phyloP scores from a whole-genome alignment of 2,329 filamentous ascomycete species.

The Periglandula ipomoeae region DNA sequence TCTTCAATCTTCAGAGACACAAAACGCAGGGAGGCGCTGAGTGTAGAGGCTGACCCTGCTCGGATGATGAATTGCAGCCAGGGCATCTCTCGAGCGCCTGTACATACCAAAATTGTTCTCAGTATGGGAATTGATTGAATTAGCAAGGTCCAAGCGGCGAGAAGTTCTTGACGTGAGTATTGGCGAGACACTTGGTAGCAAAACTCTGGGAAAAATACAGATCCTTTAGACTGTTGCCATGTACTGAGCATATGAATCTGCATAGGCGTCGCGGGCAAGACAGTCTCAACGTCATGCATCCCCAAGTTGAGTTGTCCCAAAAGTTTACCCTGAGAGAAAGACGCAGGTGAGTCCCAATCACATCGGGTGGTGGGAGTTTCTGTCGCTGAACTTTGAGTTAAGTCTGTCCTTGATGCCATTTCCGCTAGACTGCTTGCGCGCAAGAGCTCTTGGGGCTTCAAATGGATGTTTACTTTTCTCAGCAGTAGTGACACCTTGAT shows the following conservation, averaged over 20 bases:
- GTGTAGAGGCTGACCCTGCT: not conserved
- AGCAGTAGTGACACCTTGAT: conserved; percentile 73
- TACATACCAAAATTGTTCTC: conserved; percentile 56
- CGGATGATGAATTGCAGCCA: conserved; percentile 55
- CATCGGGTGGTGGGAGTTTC: not conserved
- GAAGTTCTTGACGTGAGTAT: conserved; percentile 31
- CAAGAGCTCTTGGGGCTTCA: conserved; percentile 65
- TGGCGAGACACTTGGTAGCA: conserved; percentile 41
- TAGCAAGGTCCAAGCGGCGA: conserved; percentile 52
- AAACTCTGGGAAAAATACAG: conserved; percentile 68
- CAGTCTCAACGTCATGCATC: conserved; percentile 36
- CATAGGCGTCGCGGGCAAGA: conserved; percentile 65
- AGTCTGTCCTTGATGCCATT: conserved; percentile 39
- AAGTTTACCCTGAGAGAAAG: conserved; percentile 29
- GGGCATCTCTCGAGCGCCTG: conserved; percentile 33
- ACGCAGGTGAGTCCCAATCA: conserved; percentile 22
- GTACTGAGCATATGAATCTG: conserved; percentile 73
- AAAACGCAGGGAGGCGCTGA: conserved; percentile 13
- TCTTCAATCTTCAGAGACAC: conserved; percentile 13
- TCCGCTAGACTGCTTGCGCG: conserved; percentile 53
- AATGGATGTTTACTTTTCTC: conserved; percentile 48
- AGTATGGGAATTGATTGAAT: conserved; percentile 52
- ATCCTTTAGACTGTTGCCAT: conserved; percentile 60
- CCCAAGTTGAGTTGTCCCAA: conserved; percentile 32
- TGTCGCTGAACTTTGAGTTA: not conserved